Conservation (phyloP, 2,329 filamentous ascomycete species). For the Colletotrichum gigasporum region DNA sequence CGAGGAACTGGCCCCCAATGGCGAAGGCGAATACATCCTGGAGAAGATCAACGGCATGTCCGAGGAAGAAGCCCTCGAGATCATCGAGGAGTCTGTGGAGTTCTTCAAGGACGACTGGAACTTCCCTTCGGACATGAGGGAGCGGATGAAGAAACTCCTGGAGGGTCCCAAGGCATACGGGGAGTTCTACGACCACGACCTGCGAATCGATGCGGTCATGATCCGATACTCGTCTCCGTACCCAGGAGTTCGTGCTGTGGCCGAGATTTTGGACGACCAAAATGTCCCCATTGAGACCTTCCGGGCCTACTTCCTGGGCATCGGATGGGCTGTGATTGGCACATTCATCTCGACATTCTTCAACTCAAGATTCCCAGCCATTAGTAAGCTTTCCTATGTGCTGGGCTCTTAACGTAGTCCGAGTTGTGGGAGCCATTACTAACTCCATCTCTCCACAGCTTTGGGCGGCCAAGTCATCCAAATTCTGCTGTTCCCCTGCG, state of each 20-base stretch:
- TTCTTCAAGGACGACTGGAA: conserved; percentile 56
- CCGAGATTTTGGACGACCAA: conserved; percentile 45
- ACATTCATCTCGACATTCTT: conserved; percentile 53
- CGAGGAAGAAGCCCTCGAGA: conserved; percentile 52
- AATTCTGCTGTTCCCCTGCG: conserved; percentile 57
- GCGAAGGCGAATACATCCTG: conserved; percentile 52
- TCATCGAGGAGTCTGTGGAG: conserved; percentile 46
- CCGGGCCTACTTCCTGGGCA: conserved; percentile 52
- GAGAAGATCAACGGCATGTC: conserved; percentile 52
- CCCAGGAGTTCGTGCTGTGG: conserved; percentile 52
- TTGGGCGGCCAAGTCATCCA: conserved; percentile 50
- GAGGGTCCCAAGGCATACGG: conserved; percentile 50
- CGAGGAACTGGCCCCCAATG: conserved; percentile 52
- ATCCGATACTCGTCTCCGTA: conserved; percentile 53
- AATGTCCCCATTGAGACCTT: conserved; percentile 50
- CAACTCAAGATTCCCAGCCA: conserved; percentile 50
- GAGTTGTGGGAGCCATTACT: not conserved
- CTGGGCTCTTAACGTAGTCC: too few relatives aligned
- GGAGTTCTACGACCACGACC: conserved; percentile 50
- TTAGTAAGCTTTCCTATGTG: conserved; percentile 42
- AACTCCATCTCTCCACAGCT: conserved; percentile 30
- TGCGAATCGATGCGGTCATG: conserved; percentile 50
- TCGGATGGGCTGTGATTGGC: conserved; percentile 49
- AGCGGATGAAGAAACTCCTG: conserved; percentile 50
- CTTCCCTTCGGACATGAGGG: conserved; percentile 52